These are phyloP conservation scores for Nakazawaea anatomiae DNA, from an alignment of 805 yeast genomes.

Conservation along the genomic window DNA sequence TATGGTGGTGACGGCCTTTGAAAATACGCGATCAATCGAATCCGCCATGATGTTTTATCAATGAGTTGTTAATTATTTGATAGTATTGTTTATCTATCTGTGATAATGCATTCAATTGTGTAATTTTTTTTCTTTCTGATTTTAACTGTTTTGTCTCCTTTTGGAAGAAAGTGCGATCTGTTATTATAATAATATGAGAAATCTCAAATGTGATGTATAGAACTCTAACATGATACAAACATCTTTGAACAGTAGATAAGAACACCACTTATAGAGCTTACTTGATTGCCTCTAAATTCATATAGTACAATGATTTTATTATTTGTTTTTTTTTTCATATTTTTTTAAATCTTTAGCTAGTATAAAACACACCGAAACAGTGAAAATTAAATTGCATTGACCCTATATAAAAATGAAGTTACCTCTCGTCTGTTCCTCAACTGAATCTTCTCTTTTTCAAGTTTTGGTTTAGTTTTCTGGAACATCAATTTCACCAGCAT, in stretches of 20 bases:
- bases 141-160: too few species aligned
- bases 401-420: conserved; percentile 19
- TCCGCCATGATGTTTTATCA: conserved; percentile 33
- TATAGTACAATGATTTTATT: too few species aligned
- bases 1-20: conserved; percentile 76
- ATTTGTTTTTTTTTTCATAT: not conserved
- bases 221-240: too few species aligned
- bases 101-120: not conserved
- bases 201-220: too few species aligned
- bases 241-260: too few species aligned
- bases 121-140: not conserved
- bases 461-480: conserved; percentile 59
- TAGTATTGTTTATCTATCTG: not conserved
- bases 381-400: conserved; percentile 12
- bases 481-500: conserved; percentile 95
- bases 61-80: not conserved
- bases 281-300: too few species aligned
- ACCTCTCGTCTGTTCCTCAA: conserved; percentile 7
- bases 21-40: conserved; percentile 71
- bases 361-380: conserved; percentile 1
- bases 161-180: too few species aligned
- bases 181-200: too few species aligned
- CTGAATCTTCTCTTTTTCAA: not conserved
- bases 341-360: not conserved
- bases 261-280: too few species aligned